Evolutionary conservation across 2,329 filamentous ascomycete species (phyloP), one percentile per base, ranked within the genome.

Genomic region (Fusarium sp.): DNA sequence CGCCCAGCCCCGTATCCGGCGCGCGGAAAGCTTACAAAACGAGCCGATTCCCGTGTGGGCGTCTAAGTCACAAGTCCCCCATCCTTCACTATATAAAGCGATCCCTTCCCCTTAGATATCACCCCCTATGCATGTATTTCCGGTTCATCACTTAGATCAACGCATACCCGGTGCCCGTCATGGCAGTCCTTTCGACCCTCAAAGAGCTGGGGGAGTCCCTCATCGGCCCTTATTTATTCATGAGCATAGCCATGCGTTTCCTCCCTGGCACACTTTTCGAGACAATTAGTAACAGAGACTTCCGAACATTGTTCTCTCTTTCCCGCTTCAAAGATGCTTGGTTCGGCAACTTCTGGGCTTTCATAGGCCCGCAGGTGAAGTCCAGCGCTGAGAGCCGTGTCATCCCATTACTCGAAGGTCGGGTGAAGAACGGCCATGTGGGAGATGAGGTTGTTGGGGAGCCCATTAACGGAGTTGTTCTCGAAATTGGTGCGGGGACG

Each of bases 301-400:
- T 77, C 56, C 33, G 61, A 55, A 75, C 79, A 7, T 77, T 87
- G 19, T 49, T 84, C 44, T 83, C 80, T 19, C 79, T 77, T 2
- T 73, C 77, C 3, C 74, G 73, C 22, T 79, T 88, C 54, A 79
- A 77, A 40, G 76, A 80, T 4, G 81, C 78, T 65, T 90, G 88
- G 85, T 92, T 91, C 77, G 83, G 82, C 52, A 77, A 78, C 40
- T 90, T 91, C 78, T 92, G 89, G 89, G 76, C 77, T 33, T 79
- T 74, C 54, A 81, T 82, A 44, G 87, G 87, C 0, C 87, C 88
- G 0, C 62, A 75, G 6, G 80, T 87, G 5, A 83, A 84, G 58
- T 64, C 76, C n/a, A 72, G 65, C 40, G 82, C 78, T 19, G 80
- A 79, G 35, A 71, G 71, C 1, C 76, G 76, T 28, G 84, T 90